Conservation (phyloP, 108 stramenopile species). For the Stephanodiscus triporus region DNA sequence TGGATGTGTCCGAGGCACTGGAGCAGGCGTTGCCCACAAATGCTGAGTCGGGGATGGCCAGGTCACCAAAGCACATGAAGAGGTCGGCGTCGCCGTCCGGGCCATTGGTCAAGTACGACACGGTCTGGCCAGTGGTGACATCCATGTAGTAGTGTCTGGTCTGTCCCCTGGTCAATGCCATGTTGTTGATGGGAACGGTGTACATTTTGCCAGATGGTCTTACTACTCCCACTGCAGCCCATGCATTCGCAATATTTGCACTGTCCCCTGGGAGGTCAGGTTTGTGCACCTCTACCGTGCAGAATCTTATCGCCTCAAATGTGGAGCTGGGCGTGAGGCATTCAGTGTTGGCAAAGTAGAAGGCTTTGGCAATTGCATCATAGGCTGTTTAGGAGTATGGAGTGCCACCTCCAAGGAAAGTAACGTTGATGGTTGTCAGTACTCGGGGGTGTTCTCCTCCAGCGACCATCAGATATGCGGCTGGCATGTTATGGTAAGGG, state of each 20-base stretch:
- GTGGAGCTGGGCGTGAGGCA: constrained; percentile 3
- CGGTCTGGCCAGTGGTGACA: too few species aligned
- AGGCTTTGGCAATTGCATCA: background rate
- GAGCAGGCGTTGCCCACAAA: too few species aligned
- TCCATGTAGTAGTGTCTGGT: too few species aligned
- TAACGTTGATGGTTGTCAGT: constrained; percentile 4
- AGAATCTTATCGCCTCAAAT: background rate
- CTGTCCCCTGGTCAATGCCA: too few species aligned
- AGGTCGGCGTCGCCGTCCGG: too few species aligned
- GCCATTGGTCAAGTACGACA: too few species aligned
- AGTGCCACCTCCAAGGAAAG: background rate
- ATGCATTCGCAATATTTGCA: background rate
- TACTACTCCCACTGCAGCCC: constrained; percentile 8
- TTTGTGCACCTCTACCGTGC: background rate
- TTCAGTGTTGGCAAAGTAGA: constrained; percentile 9
- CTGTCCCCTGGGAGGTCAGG: background rate
- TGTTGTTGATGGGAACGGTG: too few species aligned
- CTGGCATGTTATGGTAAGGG: background rate
- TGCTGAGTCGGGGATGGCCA: too few species aligned
- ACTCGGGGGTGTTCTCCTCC: constrained; percentile 28
- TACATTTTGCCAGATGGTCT: too few species aligned
- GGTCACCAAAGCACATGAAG: too few species aligned
- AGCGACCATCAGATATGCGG: constrained; percentile 13
- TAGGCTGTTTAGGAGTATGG: too few species aligned
- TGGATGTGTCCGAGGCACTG: too few species aligned